Evolutionary conservation across 2,329 filamentous ascomycete species (phyloP).

Genomic region (Claviceps capensis): DNA sequence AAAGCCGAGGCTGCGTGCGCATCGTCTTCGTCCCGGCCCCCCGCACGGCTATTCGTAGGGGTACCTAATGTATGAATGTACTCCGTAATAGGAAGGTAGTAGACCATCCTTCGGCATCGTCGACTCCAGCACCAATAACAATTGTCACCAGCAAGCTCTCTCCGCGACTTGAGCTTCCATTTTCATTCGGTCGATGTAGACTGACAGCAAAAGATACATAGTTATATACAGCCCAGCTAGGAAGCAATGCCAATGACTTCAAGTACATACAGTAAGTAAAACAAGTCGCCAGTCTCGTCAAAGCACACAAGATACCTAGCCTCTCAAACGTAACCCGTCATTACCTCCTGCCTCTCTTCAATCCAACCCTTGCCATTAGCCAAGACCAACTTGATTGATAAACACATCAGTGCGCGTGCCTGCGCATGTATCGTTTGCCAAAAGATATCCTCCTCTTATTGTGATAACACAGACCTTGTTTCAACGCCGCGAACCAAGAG

Average conservation of each 20-base stretch:
- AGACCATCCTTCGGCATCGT: not conserved
- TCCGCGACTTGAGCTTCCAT: not conserved
- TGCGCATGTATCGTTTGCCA: not conserved
- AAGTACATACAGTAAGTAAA: slow-evolving; percentile 3
- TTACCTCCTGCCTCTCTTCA: not conserved
- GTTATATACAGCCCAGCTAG: slow-evolving; percentile 1
- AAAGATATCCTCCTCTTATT: not conserved
- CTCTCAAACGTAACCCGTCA: not conserved
- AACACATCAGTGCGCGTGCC: not conserved
- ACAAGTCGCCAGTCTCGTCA: not conserved
- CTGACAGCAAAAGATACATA: slow-evolving; percentile 4
- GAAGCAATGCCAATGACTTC: slow-evolving; percentile 5
- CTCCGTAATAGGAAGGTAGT: too few relatives aligned
- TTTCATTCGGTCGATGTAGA: not conserved
- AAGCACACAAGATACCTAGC: not conserved
- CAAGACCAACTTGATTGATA: not conserved
- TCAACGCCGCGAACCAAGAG: slow-evolving; percentile 6
- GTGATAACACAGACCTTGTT: not conserved
- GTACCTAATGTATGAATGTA: too few relatives aligned
- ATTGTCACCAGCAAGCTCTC: not conserved
- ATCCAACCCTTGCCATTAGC: not conserved
- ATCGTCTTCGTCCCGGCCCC: not conserved
- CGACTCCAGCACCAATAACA: not conserved
- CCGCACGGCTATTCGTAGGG: too few relatives aligned
- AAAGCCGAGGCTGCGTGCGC: not conserved